Conservation (phyloP, 2,329 filamentous ascomycete species). For the Arachnopeziza araneosa region DNA sequence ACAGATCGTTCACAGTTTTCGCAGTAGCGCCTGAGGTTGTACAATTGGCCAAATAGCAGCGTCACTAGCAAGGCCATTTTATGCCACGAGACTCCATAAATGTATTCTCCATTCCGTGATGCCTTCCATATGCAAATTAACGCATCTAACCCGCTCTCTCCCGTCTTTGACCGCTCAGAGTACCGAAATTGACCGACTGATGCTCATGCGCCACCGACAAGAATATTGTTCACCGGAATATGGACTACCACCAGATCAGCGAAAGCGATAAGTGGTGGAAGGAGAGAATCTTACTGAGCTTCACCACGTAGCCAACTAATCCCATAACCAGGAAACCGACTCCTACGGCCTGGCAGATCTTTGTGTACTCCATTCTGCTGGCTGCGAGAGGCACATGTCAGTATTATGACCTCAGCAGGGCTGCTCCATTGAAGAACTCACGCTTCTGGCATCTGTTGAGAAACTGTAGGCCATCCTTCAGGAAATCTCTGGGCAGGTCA, state of each 20-base stretch:
- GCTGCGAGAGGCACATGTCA: conserved; percentile 19
- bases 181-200: too few species aligned
- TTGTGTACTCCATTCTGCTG: conserved; percentile 34
- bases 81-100: too few species aligned
- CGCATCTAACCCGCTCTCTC: too few species aligned
- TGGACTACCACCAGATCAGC: conserved; percentile 32
- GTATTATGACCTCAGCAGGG: too few species aligned
- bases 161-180: too few species aligned
- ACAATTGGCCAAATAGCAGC: too few species aligned
- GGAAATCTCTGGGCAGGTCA: conserved; percentile 46
- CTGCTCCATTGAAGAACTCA: conserved; percentile 19
- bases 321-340: conserved; percentile 48
- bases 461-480: conserved; percentile 38
- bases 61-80: too few species aligned
- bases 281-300: conserved; percentile 35
- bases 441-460: conserved; percentile 40
- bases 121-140: too few species aligned
- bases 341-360: conserved; percentile 46
- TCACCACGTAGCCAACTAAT: conserved; percentile 46
- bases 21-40: too few species aligned
- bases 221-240: conserved; percentile 48
- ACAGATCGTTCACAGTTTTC: too few species aligned
- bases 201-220: conserved; percentile 35
- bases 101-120: too few species aligned
- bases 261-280: background rate